These are phyloP conservation scores for Lactarius pseudohatsudake DNA, from an alignment of 768 basidiomycete genomes.

Conservation along the genomic window DNA sequence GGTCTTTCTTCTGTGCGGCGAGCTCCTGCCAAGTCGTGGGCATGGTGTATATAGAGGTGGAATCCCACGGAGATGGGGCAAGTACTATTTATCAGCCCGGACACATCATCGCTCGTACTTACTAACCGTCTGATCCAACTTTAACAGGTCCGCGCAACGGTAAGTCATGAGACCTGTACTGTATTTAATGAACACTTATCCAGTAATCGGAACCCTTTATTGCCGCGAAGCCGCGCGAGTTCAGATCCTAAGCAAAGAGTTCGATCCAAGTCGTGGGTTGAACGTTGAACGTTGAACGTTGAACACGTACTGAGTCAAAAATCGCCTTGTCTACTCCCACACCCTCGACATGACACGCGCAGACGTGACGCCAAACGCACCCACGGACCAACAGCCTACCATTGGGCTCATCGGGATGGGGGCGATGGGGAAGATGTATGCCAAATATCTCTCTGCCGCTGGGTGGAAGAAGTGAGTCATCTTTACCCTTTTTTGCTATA, in stretches of 20 bases:
- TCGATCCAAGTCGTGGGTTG: neutral
- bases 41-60: slow-evolving; percentile 8
- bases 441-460: slow-evolving; percentile 66
- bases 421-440: slow-evolving; percentile 96
- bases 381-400: slow-evolving; percentile 57
- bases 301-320: neutral
- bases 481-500: neutral
- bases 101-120: too few relatives aligned
- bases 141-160: too few relatives aligned
- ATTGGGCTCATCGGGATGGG: slow-evolving; percentile 98
- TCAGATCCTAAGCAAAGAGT: neutral
- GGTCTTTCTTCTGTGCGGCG: slow-evolving; percentile 27
- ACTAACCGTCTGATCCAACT: neutral
- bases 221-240: neutral
- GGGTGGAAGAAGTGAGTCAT: slow-evolving; percentile 78
- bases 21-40: slow-evolving; percentile 23
- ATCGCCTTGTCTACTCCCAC: neutral
- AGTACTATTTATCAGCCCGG: neutral
- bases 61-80: neutral
- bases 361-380: slow-evolving; percentile 38
- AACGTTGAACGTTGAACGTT: too few relatives aligned
- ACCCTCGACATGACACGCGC: slow-evolving; percentile 16
- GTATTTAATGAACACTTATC: too few relatives aligned
- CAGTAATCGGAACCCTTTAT: neutral
- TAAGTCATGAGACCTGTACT: too few relatives aligned